Conservation (phyloP, 306 rosid genomes). For the Herpetospermum pedunculosum region DNA sequence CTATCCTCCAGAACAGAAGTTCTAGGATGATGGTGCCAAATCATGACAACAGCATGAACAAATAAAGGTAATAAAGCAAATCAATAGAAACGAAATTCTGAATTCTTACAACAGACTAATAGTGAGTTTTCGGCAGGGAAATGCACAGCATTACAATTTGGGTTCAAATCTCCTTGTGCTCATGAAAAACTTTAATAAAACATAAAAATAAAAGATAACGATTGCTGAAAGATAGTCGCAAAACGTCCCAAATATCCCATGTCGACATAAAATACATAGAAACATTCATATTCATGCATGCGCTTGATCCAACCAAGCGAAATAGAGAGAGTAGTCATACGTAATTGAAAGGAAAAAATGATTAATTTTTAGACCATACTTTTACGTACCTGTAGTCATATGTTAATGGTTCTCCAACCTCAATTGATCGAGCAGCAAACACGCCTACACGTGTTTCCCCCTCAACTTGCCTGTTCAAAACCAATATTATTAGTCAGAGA, state of each 20-base stretch:
- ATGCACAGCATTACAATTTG: not conserved
- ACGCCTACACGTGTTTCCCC: conserved; percentile 87
- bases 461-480: conserved; percentile 73
- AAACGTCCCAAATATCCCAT: not conserved
- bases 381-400: conserved; percentile 73
- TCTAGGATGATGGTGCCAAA: not conserved
- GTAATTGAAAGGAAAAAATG: not conserved
- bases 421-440: conserved; percentile 62
- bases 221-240: not conserved
- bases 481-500: not conserved
- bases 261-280: not conserved
- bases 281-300: not conserved
- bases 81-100: not conserved
- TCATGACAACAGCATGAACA: not conserved
- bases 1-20: not conserved
- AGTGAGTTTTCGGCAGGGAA: not conserved
- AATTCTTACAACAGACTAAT: not conserved
- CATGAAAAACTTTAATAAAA: too few relatives aligned
- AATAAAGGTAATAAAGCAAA: not conserved
- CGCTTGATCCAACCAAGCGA: not conserved
- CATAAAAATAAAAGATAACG: too few relatives aligned
- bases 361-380: not conserved
- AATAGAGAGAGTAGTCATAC: not conserved
- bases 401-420: conserved; percentile 76
- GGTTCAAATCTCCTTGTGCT: not conserved